These are phyloP conservation scores for Pelagophyceae sp. DNA, from an alignment of 352 stramenopile genomes.

Conservation along the genomic window DNA sequence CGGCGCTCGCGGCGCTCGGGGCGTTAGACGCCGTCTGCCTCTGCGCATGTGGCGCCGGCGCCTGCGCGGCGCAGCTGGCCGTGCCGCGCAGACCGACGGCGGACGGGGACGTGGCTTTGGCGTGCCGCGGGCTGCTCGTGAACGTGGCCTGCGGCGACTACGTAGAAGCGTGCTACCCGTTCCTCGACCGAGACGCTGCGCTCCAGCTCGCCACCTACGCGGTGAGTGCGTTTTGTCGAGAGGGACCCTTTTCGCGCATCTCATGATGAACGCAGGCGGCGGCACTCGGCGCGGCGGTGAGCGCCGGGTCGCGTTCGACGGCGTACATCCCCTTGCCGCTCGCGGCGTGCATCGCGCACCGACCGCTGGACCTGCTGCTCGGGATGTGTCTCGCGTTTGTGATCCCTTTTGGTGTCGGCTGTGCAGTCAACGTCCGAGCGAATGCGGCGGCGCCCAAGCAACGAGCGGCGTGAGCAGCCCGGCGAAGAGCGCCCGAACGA, in stretches of 20 bases:
- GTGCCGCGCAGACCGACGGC: background rate
- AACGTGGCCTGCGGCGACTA: constrained; percentile 10
- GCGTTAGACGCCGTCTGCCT: background rate
- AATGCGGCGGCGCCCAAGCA: background rate
- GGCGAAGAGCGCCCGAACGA: too few relatives aligned
- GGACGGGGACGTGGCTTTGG: background rate
- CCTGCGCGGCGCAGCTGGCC: constrained; percentile 16
- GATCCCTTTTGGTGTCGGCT: background rate
- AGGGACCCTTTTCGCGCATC: too few relatives aligned
- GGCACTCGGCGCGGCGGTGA: background rate
- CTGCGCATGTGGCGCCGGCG: background rate
- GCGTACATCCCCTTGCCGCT: constrained; percentile 9
- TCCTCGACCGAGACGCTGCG: background rate
- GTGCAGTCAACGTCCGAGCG: background rate
- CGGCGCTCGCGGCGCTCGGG: background rate
- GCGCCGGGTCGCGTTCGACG: background rate
- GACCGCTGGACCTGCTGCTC: background rate
- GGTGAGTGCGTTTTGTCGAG: too few relatives aligned
- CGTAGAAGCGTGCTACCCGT: constrained; percentile 18
- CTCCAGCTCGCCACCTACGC: background rate
- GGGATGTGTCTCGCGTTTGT: background rate
- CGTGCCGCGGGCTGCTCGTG: background rate
- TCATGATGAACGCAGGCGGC: too few relatives aligned
- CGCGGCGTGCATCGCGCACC: background rate
- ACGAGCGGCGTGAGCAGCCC: too few relatives aligned